Evolutionary conservation across 768 basidiomycete genomes (phyloP), one percentile per base, ranked within the genome.

Genomic region (Thelephora aurantiotincta): DNA sequence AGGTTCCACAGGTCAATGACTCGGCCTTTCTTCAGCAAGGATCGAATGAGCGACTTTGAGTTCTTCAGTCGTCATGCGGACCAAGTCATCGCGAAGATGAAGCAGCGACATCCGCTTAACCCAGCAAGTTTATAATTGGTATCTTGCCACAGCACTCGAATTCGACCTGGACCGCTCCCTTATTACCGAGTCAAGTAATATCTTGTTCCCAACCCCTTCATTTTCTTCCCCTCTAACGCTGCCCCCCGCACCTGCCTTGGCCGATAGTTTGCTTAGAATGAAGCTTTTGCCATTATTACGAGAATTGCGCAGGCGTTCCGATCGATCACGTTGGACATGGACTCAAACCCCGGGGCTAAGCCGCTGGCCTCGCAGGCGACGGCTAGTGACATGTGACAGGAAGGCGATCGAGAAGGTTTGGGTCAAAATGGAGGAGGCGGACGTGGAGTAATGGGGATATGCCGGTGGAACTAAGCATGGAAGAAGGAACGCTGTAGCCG

Each of bases 161-260:
- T 82, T 81, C 52, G 78, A 82, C 54, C 80, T 80, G 0, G 76
- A 80, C 52, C 67, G 80, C 13, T 83, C 77, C 66, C 58, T 81
- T 41, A 82, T 48, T 68, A 69, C 9, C 66, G 80, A 26, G 53
- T 75, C 6, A 66, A 68, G 48, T 71, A 70, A 53, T 75, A 75
- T 49, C 63, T 79, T 16, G 65, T 63, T 0, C 67, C 70, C 1
- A 80, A 80, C 50, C 78, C 79, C 1, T 80, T 74, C 65, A 82
- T 84, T 51, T 82, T 82, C 59, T 61, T 76, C 5, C 79, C 80
- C 0, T 82, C 82, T 63, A 80, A 80, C 49, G 78, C 77, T 0
- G 80, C 77, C 1, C 80, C 79, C 5, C 66, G 80, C 9, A 76
- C 78, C 50, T 81, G 80, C 48, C 66, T 79, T 7, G 80, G 72